Conservation (phyloP, 768 basidiomycete species). For the Dacryopinax spathularia region DNA sequence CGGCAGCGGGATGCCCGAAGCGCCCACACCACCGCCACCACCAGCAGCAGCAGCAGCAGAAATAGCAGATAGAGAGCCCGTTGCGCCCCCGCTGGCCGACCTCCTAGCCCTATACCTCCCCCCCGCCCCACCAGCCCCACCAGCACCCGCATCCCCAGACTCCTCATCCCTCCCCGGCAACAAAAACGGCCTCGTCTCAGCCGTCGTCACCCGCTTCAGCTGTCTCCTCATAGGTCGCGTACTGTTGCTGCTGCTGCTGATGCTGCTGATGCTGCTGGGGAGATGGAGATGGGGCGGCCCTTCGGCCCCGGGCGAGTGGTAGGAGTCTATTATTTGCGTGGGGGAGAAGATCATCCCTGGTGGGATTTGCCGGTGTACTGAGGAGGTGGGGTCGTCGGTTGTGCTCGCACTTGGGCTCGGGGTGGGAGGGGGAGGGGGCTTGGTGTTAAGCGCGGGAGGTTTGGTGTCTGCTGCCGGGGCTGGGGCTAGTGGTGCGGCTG, state of each 20-base stretch:
- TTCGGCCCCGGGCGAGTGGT: neutral
- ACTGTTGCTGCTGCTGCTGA: too few species aligned
- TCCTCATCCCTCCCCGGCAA: neutral
- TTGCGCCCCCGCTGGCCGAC: too few species aligned
- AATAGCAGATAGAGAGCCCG: too few species aligned
- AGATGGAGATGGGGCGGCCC: neutral
- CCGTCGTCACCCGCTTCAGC: neutral
- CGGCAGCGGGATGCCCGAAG: neutral
- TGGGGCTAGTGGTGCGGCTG: neutral
- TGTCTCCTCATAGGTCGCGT: neutral
- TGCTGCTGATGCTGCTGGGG: too few species aligned
- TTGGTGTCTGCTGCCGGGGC: neutral
- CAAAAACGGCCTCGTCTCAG: neutral
- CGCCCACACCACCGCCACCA: too few species aligned
- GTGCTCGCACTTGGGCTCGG: too few species aligned
- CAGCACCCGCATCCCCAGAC: neutral
- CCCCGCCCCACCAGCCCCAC: too few species aligned
- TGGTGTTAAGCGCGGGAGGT: too few species aligned
- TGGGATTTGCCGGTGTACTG: neutral
- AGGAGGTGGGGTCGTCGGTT: too few species aligned
- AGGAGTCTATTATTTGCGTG: neutral
- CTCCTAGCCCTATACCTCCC: too few species aligned
- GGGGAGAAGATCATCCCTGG: slow-evolving; percentile 3
- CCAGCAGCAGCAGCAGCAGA: too few species aligned
- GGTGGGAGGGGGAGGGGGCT: too few species aligned